Conservation (phyloP, 441 rosid species). For the Cnidoscolus chayamansa region DNA sequence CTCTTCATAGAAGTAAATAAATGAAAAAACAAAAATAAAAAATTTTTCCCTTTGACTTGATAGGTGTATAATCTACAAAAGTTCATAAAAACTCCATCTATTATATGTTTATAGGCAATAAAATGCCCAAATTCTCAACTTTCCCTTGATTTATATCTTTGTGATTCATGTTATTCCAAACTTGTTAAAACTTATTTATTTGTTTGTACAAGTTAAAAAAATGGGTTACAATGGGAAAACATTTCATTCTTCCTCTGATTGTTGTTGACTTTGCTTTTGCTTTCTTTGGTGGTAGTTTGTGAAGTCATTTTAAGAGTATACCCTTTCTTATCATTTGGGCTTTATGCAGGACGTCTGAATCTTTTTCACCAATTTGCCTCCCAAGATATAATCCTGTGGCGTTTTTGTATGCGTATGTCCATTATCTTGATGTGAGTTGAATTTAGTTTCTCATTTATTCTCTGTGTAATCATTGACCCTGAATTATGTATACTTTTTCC, state of each 20-base stretch:
- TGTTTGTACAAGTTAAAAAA: neutral
- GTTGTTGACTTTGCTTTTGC: neutral
- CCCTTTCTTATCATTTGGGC: conserved; percentile 25
- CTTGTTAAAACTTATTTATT: neutral
- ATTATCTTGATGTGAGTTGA: conserved; percentile 86
- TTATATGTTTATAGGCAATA: neutral
- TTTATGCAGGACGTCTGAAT: conserved; percentile 86
- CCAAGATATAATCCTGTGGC: conserved; percentile 97
- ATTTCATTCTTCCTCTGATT: neutral
- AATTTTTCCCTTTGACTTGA: neutral
- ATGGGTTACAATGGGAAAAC: neutral
- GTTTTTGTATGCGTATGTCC: conserved; percentile 91
- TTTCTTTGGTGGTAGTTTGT: conserved; percentile 1
- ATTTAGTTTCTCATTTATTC: conserved; percentile 17
- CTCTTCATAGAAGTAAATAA: neutral
- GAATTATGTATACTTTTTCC: neutral
- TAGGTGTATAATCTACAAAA: neutral
- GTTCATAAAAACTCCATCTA: neutral
- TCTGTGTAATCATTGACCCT: neutral
- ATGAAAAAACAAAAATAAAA: neutral
- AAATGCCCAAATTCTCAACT: neutral
- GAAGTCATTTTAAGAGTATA: neutral
- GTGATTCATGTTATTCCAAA: neutral
- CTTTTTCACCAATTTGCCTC: conserved; percentile 95
- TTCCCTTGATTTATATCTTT: neutral